Conservation (phyloP, 352 stramenopile species). For the Globisporangium lucens region DNA sequence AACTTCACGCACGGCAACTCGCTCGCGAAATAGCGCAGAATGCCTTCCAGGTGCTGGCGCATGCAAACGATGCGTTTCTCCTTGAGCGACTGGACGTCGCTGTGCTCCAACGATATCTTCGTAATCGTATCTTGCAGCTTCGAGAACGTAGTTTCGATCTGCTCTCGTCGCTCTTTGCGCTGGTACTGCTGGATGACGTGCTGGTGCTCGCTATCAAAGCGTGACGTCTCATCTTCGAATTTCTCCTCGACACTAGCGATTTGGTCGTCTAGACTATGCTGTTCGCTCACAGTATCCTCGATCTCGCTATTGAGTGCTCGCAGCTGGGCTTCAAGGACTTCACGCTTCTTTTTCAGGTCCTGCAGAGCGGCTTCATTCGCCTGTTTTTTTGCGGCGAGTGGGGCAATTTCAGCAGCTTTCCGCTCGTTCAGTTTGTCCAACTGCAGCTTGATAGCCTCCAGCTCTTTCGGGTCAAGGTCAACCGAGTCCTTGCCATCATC, state of each 20-base stretch:
- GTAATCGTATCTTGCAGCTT: constrained; percentile 36
- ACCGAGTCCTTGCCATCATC: constrained; percentile 18
- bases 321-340: constrained; percentile 56
- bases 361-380: constrained; percentile 18
- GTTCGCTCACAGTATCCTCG: constrained; percentile 28
- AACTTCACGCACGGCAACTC: constrained; percentile 79
- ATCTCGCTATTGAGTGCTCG: constrained; percentile 47
- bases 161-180: constrained; percentile 30
- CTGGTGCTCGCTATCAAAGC: constrained; percentile 49
- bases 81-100: constrained; percentile 37
- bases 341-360: constrained; percentile 38
- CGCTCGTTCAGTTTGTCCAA: constrained; percentile 38
- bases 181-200: constrained; percentile 37
- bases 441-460: constrained; percentile 34
- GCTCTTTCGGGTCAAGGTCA: constrained; percentile 27
- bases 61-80: constrained; percentile 48
- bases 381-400: constrained; percentile 30
- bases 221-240: constrained; percentile 40
- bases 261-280: constrained; percentile 43
- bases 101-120: constrained; percentile 32
- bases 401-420: constrained; percentile 32
- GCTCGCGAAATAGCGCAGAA: constrained; percentile 70
- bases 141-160: constrained; percentile 36
- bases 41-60: constrained; percentile 61
- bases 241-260: constrained; percentile 44